Evolutionary conservation across 164 flowering plant species (phyloP), one percentile per base, ranked within the genome.

Genomic region (Kingdonia uniflora): DNA sequence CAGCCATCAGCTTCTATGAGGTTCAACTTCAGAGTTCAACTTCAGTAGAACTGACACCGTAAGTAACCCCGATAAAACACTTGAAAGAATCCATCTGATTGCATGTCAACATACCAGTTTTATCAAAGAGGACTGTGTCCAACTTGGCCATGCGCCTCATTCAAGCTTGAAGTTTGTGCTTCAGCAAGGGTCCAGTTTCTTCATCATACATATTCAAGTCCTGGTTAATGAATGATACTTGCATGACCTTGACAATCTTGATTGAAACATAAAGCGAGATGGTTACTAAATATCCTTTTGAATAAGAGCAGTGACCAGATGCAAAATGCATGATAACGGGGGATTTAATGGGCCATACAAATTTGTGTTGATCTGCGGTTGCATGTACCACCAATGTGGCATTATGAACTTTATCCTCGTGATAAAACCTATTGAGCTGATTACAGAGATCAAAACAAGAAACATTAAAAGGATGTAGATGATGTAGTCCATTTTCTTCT

Each of bases 101-200:
- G 72, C 97, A 84, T 21, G 97, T 90, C 55, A 90, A 71, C 33
- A 95, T 90, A 23, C 97, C 97, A 15, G 97, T 90, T 77, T 89
- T 89, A 71, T 89, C 95, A 42, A 95, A 82, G 19, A 86, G 85
- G 62, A 89, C 84, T 8, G 87, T 89, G 57, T 86, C n/a, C 90
- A 17, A 89, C 95, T 70, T 86, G 95, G n/a, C 97, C 97, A 60
- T 86, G 74, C 70, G 86, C 97, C 76, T 89, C 97, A 57, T 89
- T 89, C 66, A 89, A 73, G 65, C 85, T 89, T 56, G 97, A 90
- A 42, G 95, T 90, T 52, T 94, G 69, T 33, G 97, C 97, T 45
- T 68, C 69, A 15, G 94, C 88, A 55, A 86, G 69, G 65, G 49
- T 75, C 45, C 86, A 6, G 76, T 71, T 58, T 86, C 94, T 46